A percentile compares a stretch with the other conserved stretches of the same genome.
Evolutionary conservation across 2,329 filamentous ascomycete species (phyloP).

Genomic region (Sporothrix dimorphospora): DNA sequence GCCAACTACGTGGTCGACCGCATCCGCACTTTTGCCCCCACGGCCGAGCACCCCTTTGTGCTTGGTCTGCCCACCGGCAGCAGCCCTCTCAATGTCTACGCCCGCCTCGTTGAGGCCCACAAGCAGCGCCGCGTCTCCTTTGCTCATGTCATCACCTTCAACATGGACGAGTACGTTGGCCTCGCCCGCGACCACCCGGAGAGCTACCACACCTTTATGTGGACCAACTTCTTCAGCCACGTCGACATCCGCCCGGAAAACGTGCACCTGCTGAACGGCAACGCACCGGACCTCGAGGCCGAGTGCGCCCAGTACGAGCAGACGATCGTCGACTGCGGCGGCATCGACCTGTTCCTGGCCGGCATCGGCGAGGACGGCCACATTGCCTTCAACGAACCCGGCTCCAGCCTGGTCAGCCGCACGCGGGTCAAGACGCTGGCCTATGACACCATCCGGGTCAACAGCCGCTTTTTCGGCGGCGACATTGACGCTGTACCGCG

Average conservation of each 20-base stretch:
- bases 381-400: slow-evolving; percentile 82
- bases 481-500: slow-evolving; percentile 67
- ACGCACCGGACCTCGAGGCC: slow-evolving; percentile 67
- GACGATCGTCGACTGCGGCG: slow-evolving; percentile 67
- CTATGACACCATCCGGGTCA: slow-evolving; percentile 76
- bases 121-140: slow-evolving; percentile 55
- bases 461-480: slow-evolving; percentile 72
- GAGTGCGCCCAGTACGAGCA: slow-evolving; percentile 76
- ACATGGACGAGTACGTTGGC: slow-evolving; percentile 72
- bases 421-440: slow-evolving; percentile 78
- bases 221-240: slow-evolving; percentile 76
- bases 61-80: slow-evolving; percentile 74
- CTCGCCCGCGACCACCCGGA: slow-evolving; percentile 74
- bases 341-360: slow-evolving; percentile 77
- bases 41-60: slow-evolving; percentile 67
- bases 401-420: slow-evolving; percentile 68
- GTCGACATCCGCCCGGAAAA: slow-evolving; percentile 71
- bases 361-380: slow-evolving; percentile 79
- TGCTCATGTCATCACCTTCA: slow-evolving; percentile 75
- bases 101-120: slow-evolving; percentile 64
- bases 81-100: slow-evolving; percentile 71
- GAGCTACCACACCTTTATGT: slow-evolving; percentile 83
- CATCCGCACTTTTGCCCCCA: slow-evolving; percentile 69
- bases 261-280: slow-evolving; percentile 75
- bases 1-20: slow-evolving; percentile 75